A percentile compares a stretch with the other conserved stretches of the same genome.
Conservation (phyloP, 257 asterid genomes). For the Solanum pimpinellifolium region DNA sequence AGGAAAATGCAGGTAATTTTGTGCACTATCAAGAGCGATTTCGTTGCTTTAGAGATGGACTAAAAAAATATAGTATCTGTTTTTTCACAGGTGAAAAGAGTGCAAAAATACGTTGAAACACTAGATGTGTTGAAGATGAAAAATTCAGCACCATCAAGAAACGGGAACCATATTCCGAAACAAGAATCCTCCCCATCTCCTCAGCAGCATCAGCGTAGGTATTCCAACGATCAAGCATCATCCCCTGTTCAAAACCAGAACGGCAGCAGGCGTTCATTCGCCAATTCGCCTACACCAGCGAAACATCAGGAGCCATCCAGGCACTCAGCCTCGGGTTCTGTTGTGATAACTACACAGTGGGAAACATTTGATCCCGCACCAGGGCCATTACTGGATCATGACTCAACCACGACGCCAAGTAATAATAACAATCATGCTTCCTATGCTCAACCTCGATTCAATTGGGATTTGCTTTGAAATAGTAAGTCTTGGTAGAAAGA, state of each 20-base stretch:
- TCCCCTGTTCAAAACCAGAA: constrained; percentile 16
- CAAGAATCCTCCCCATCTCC: constrained; percentile 5
- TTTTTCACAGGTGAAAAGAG: constrained; percentile 44
- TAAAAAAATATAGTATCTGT: not conserved
- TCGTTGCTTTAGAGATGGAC: not conserved
- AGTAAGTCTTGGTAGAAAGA: not conserved
- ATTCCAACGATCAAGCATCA: constrained; percentile 4
- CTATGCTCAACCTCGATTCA: constrained; percentile 41
- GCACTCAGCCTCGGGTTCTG: constrained; percentile 43
- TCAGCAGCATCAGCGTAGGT: not conserved
- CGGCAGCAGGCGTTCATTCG: constrained; percentile 19
- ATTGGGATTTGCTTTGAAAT: constrained; percentile 51
- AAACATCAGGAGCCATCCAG: constrained; percentile 30
- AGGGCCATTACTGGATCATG: constrained; percentile 1
- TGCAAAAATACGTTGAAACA: constrained; percentile 70
- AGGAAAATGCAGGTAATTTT: constrained; percentile 68
- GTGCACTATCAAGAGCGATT: not conserved
- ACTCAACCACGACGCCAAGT: constrained; percentile 8
- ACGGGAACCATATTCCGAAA: not conserved
- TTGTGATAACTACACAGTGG: constrained; percentile 87
- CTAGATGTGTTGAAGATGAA: constrained; percentile 67
- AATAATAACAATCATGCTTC: not conserved
- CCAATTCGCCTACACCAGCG: constrained; percentile 19
- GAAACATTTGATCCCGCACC: constrained; percentile 73
- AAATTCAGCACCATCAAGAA: constrained; percentile 22